phyloP scores from a whole-genome alignment of 257 asterid genomes.

The Ligustrum vulgare region DNA sequence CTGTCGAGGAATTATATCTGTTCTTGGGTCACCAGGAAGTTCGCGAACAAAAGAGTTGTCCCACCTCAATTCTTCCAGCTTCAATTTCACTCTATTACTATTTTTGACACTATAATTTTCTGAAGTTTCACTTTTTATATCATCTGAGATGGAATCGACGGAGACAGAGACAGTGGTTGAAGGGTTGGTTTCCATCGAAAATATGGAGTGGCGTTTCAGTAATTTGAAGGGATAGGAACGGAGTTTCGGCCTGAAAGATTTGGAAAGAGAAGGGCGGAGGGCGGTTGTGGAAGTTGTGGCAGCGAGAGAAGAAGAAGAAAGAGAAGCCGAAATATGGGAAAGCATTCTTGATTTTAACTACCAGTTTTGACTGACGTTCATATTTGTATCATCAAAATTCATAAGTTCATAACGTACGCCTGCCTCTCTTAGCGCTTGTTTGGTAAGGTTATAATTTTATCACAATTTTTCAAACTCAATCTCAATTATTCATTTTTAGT shows the following conservation, averaged over 20 bases:
- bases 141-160: not conserved
- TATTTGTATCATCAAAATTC: not conserved
- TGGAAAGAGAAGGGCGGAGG: not conserved
- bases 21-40: conserved; percentile 3
- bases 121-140: not conserved
- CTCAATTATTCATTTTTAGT: too few species aligned
- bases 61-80: not conserved
- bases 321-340: not conserved
- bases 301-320: not conserved
- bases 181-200: not conserved
- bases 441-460: too few species aligned
- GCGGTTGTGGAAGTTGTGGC: not conserved
- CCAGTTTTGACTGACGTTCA: not conserved
- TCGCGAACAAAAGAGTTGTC: conserved; percentile 1
- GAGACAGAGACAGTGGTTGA: not conserved
- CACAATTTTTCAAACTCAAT: too few species aligned
- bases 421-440: too few species aligned
- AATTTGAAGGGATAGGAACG: not conserved
- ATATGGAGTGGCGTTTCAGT: not conserved
- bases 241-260: not conserved
- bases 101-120: not conserved
- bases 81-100: not conserved
- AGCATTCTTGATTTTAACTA: not conserved
- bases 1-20: conserved; percentile 6
- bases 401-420: not conserved